Conservation (phyloP, 179 eudicot species). For the Vitellaria paradoxa region DNA sequence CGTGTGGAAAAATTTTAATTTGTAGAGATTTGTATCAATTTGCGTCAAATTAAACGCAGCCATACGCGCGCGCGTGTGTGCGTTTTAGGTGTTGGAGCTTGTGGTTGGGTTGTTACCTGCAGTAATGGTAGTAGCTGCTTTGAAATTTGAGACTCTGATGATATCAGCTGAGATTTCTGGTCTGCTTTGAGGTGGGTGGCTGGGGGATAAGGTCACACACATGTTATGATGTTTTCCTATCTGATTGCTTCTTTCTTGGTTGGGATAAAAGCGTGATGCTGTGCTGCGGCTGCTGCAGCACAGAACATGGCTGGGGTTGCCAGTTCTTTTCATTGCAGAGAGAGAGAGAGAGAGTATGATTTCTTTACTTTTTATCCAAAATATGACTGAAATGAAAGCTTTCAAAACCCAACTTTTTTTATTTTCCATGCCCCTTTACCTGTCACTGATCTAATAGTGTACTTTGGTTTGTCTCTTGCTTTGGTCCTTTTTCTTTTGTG, state of each 20-base stretch:
- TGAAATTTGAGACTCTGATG: constrained; percentile 11
- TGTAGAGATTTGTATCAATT: no score
- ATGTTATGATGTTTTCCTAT: neutral
- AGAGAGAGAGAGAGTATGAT: constrained; percentile 5
- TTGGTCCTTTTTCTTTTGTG: constrained; percentile 9
- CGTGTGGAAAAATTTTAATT: no score
- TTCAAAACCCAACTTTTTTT: constrained; percentile 8
- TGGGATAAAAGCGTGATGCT: neutral
- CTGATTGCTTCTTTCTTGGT: neutral
- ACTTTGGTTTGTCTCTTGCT: constrained; percentile 22
- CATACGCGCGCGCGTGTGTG: no score
- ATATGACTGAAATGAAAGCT: neutral
- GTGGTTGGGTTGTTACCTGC: neutral
- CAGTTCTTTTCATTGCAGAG: constrained; percentile 19
- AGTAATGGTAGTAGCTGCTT: neutral
- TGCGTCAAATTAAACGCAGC: no score
- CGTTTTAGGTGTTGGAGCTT: no score
- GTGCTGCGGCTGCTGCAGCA: neutral
- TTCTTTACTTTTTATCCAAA: constrained; percentile 3
- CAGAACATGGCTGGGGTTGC: constrained; percentile 11
- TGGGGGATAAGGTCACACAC: neutral
- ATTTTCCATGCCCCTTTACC: neutral
- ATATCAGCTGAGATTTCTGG: constrained; percentile 4
- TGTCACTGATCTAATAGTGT: constrained; percentile 6
- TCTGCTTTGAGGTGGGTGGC: neutral